Evolutionary conservation across 371 early-diverging fungal genomes (phyloP).

Genomic region (Rhizopus sp.): DNA sequence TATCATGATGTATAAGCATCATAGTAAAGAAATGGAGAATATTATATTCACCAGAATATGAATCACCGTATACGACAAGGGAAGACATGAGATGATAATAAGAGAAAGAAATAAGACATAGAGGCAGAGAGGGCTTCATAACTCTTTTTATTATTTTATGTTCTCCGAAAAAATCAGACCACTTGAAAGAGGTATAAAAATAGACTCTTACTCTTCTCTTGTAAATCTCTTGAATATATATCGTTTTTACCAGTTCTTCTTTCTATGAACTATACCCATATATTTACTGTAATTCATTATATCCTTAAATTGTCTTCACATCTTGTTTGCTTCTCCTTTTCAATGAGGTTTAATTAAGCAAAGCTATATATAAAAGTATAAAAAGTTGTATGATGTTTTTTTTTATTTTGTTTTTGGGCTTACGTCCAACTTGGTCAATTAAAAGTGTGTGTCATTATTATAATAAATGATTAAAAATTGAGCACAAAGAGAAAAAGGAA

Average conservation of each 20-base stretch:
- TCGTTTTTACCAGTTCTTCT: too few relatives aligned
- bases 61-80: slow-evolving; percentile 32
- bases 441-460: slow-evolving; percentile 60
- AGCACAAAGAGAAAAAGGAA: slow-evolving; percentile 66
- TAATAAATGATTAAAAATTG: slow-evolving; percentile 74
- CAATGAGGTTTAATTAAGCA: too few relatives aligned
- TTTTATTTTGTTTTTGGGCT: slow-evolving; percentile 7
- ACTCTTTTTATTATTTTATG: not conserved
- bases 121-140: not conserved
- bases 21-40: not conserved
- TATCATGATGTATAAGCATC: not conserved
- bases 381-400: not conserved
- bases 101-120: not conserved
- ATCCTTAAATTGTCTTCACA: too few relatives aligned
- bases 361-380: too few relatives aligned
- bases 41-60: slow-evolving; percentile 27
- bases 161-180: slow-evolving; percentile 3
- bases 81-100: not conserved
- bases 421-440: slow-evolving; percentile 77
- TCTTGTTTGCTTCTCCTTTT: too few relatives aligned
- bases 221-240: too few relatives aligned
- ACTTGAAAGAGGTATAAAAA: not conserved
- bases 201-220: not conserved
- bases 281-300: too few relatives aligned
- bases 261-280: too few relatives aligned